Percentiles rank a stretch among this genome's conserved stretches.
phyloP scores from a whole-genome alignment of 2,329 filamentous ascomycete genomes.

The Sclerotinia minor region DNA sequence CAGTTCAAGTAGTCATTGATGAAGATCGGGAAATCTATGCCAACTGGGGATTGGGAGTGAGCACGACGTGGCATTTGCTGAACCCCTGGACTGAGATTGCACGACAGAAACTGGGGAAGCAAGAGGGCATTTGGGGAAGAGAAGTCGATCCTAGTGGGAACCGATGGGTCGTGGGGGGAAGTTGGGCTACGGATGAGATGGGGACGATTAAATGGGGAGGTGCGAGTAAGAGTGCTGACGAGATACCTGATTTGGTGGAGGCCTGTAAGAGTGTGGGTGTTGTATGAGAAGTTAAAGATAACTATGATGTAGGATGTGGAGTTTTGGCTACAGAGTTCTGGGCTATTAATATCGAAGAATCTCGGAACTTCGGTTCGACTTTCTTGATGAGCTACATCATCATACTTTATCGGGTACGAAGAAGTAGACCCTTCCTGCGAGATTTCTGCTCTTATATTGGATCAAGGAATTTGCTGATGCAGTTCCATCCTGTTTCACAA shows the following conservation, averaged over 20 bases:
- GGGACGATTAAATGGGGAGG: constrained; percentile 54
- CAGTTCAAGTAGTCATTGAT: constrained; percentile 62
- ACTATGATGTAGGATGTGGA: background rate
- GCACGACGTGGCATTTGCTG: constrained; percentile 62
- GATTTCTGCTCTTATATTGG: background rate
- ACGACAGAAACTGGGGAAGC: constrained; percentile 57
- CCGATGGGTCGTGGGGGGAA: constrained; percentile 68
- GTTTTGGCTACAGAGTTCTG: background rate
- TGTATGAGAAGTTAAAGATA: constrained; percentile 1
- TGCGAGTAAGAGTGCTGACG: constrained; percentile 52
- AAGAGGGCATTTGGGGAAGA: constrained; percentile 64
- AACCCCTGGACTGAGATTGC: constrained; percentile 58
- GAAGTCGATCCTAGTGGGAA: constrained; percentile 64
- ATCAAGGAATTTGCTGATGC: background rate
- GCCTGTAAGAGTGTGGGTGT: constrained; percentile 42
- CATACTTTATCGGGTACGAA: background rate
- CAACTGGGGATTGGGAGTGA: constrained; percentile 65
- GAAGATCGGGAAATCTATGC: constrained; percentile 61
- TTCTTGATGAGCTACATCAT: background rate
- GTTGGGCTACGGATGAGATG: constrained; percentile 45
- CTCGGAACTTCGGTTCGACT: background rate
- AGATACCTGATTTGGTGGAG: constrained; percentile 55
- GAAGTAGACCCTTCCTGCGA: background rate
- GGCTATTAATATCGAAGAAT: background rate
- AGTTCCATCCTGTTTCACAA: constrained; percentile 4